phyloP scores from a whole-genome alignment of 2,329 filamentous ascomycete genomes.

The Coniochaeta pulveracea region DNA sequence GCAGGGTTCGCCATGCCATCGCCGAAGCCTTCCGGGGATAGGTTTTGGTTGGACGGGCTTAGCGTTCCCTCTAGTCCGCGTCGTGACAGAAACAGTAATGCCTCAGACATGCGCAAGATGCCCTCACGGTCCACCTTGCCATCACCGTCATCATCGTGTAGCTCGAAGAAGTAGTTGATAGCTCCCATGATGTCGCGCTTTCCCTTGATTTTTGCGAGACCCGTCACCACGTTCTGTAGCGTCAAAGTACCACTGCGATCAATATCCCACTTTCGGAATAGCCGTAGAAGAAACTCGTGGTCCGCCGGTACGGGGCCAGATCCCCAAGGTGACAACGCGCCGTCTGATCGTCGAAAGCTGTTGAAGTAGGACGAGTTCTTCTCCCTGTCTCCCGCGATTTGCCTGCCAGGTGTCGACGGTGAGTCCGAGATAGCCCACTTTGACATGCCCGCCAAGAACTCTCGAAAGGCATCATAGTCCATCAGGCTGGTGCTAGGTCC shows the following conservation, averaged over 20 bases:
- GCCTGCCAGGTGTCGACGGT: constrained; percentile 45
- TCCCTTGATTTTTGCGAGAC: constrained; percentile 83
- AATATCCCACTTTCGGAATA: constrained; percentile 83
- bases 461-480: constrained; percentile 94
- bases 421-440: constrained; percentile 92
- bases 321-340: constrained; percentile 40
- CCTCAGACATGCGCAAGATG: constrained; percentile 88
- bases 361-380: constrained; percentile 46
- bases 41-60: constrained; percentile 50
- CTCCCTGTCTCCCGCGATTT: constrained; percentile 36
- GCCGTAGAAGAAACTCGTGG: constrained; percentile 82
- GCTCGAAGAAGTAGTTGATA: constrained; percentile 94
- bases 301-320: constrained; percentile 62
- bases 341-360: constrained; percentile 37
- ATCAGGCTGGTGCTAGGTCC: constrained; percentile 85
- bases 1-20: constrained; percentile 18
- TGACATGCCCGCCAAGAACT: constrained; percentile 80
- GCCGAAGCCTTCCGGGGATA: constrained; percentile 35
- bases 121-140: constrained; percentile 91
- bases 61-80: constrained; percentile 71
- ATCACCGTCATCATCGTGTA: constrained; percentile 88
- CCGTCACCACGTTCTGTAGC: constrained; percentile 84
- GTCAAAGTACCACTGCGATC: constrained; percentile 68
- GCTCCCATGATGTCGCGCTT: constrained; percentile 94
- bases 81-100: constrained; percentile 81